These are phyloP conservation scores for Debaryomycetaceae sp. DNA, from an alignment of 1,139 yeast species.

Conservation along the genomic window DNA sequence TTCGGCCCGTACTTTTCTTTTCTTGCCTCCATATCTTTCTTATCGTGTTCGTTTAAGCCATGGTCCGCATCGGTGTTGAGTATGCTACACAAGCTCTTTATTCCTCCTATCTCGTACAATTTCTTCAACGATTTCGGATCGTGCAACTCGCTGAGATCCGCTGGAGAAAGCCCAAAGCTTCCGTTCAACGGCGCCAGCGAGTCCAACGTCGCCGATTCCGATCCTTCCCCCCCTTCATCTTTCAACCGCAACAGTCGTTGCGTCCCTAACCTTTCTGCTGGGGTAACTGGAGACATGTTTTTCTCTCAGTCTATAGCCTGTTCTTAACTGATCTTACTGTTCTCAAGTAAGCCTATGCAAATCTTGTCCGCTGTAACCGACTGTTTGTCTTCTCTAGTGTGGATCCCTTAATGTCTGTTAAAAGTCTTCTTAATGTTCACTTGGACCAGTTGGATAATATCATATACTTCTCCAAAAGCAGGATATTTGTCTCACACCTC, in stretches of 20 bases:
- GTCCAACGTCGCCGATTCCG: slow-evolving; percentile 1
- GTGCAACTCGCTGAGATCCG: slow-evolving; percentile 40
- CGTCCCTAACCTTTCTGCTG: slow-evolving; percentile 2
- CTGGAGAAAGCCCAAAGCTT: slow-evolving; percentile 11
- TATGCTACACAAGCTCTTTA: slow-evolving; percentile 20
- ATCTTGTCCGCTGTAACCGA: no score
- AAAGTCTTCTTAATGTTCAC: no score
- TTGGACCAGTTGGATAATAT: no score
- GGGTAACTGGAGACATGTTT: slow-evolving; percentile 6
- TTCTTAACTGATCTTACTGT: no score
- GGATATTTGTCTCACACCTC: no score
- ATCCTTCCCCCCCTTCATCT: not conserved
- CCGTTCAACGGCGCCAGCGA: slow-evolving; percentile 4
- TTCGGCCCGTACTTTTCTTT: slow-evolving; percentile 60
- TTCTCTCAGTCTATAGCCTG: no score
- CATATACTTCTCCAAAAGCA: no score
- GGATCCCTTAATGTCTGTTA: no score
- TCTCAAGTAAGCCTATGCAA: no score
- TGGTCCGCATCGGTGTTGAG: slow-evolving; percentile 36
- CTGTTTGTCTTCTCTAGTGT: no score
- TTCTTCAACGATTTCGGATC: slow-evolving; percentile 51
- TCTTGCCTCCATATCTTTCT: slow-evolving; percentile 33
- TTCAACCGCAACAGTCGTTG: not conserved
- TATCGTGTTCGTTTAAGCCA: slow-evolving; percentile 43
- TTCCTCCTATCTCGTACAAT: slow-evolving; percentile 43